These are phyloP conservation scores for Chytriomyces confervae DNA, from an alignment of 192 early-diverging fungal genomes.

Conservation along the genomic window DNA sequence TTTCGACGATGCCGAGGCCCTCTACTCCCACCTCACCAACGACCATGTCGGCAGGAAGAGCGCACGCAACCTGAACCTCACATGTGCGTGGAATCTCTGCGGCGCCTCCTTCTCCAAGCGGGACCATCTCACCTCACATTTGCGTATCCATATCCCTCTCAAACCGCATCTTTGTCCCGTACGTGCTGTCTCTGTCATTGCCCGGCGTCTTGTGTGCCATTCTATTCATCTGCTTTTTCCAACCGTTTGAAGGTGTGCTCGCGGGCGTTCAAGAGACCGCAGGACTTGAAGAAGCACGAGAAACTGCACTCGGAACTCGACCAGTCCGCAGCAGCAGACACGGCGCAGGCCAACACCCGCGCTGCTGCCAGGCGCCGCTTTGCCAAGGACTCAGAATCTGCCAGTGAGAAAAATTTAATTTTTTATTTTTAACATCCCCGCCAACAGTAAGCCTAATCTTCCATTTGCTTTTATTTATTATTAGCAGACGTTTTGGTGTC, in stretches of 20 bases:
- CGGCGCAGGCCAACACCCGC: background rate
- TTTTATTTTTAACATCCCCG: background rate
- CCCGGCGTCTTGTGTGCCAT: background rate
- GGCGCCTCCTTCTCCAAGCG: conserved; percentile 75
- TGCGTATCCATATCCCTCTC: conserved; percentile 89
- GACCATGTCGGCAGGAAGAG: conserved; percentile 91
- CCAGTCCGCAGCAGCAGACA: background rate
- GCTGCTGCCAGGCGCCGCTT: background rate
- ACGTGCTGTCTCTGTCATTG: conserved; percentile 10
- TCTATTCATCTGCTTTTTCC: conserved; percentile 1
- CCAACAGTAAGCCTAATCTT: background rate
- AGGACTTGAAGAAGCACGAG: conserved; percentile 95
- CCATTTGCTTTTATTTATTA: background rate
- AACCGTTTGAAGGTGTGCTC: conserved; percentile 60
- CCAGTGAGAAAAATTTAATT: background rate
- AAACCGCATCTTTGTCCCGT: conserved; percentile 88
- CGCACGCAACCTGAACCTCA: conserved; percentile 82
- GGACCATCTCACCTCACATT: conserved; percentile 97
- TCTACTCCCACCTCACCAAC: conserved; percentile 85
- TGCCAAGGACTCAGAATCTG: background rate
- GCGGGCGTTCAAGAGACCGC: conserved; percentile 91
- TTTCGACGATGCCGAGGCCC: conserved; percentile 79
- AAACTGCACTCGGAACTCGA: conserved; percentile 69
- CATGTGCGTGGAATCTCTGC: conserved; percentile 90
- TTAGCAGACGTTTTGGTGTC: background rate